These are phyloP conservation scores for Tricholoma sp. DNA, from an alignment of 768 basidiomycete genomes.

Conservation along the genomic window DNA sequence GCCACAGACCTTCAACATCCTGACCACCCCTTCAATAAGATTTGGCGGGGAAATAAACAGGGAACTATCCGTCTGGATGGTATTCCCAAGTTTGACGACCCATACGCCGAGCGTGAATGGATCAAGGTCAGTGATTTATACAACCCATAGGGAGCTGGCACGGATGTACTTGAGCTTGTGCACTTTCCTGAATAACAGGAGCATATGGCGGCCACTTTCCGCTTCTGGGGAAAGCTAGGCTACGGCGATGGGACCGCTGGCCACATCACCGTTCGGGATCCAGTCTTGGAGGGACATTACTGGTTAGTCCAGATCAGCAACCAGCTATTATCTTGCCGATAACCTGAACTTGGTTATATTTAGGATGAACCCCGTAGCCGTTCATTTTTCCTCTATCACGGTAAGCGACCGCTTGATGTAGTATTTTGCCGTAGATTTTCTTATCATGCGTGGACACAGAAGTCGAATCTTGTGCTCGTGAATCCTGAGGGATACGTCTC, in stretches of 20 bases:
- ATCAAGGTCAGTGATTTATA: constrained; percentile 15
- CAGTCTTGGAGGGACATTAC: constrained; percentile 22
- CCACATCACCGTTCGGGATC: constrained; percentile 44
- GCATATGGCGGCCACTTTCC: constrained; percentile 22
- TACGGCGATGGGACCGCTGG: constrained; percentile 46
- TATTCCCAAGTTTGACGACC: constrained; percentile 18
- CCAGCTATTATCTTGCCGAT: not conserved
- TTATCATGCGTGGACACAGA: constrained; percentile 5
- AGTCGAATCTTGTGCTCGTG: constrained; percentile 23
- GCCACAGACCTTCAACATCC: not conserved
- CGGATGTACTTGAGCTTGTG: not conserved
- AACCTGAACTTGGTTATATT: no score
- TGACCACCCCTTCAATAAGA: constrained; percentile 11
- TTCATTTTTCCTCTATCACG: constrained; percentile 22
- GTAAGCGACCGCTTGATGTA: constrained; percentile 6
- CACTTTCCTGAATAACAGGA: constrained; percentile 5
- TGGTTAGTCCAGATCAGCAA: constrained; percentile 10
- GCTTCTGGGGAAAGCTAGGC: constrained; percentile 33
- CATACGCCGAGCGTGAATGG: constrained; percentile 22
- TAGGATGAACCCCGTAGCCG: constrained; percentile 24
- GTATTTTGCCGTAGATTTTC: not conserved
- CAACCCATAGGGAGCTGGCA: not conserved
- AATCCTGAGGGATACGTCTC: constrained; percentile 20
- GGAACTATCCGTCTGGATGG: constrained; percentile 16
- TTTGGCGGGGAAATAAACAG: constrained; percentile 17